Conservation (phyloP, 345 rosid genomes). For the Boechera retrofracta region DNA sequence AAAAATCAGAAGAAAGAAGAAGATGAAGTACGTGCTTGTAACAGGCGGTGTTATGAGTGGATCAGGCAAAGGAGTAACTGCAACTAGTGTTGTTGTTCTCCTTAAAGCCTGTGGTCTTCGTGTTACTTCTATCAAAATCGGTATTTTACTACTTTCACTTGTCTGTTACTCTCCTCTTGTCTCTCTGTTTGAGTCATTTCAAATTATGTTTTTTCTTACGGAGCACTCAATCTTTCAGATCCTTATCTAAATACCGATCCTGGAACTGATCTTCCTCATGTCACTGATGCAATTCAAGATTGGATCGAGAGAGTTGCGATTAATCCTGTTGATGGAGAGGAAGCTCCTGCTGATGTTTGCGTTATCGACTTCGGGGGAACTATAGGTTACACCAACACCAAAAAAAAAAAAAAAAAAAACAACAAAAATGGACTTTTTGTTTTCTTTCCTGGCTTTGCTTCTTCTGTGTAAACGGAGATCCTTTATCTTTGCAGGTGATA, state of each 20-base stretch:
- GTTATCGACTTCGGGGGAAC: slow-evolving; percentile 98
- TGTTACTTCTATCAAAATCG: slow-evolving; percentile 83
- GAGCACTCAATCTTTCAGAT: slow-evolving; percentile 53
- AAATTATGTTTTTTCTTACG: slow-evolving; percentile 36
- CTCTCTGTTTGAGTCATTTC: background rate
- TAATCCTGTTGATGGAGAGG: slow-evolving; percentile 82
- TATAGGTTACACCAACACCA: slow-evolving; percentile 54
- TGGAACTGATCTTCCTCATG: slow-evolving; percentile 89
- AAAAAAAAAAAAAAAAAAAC: background rate
- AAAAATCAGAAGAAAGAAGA: too few relatives aligned
- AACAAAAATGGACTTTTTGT: background rate
- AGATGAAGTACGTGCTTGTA: too few relatives aligned
- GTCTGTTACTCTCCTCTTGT: background rate
- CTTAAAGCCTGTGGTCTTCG: too few relatives aligned
- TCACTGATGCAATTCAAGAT: slow-evolving; percentile 93
- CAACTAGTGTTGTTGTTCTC: too few relatives aligned
- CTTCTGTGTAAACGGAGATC: slow-evolving; percentile 30
- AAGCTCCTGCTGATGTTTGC: slow-evolving; percentile 90
- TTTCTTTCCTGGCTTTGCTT: slow-evolving; percentile 7
- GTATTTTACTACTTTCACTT: slow-evolving; percentile 34
- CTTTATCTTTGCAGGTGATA: slow-evolving; percentile 72
- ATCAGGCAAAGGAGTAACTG: too few relatives aligned
- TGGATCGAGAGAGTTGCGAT: slow-evolving; percentile 87
- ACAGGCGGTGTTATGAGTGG: too few relatives aligned
- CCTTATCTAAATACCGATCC: slow-evolving; percentile 96